Base-by-base conservation (phyloP, 805 yeast species). In the Lipomyces yamanashiensis region DNA sequence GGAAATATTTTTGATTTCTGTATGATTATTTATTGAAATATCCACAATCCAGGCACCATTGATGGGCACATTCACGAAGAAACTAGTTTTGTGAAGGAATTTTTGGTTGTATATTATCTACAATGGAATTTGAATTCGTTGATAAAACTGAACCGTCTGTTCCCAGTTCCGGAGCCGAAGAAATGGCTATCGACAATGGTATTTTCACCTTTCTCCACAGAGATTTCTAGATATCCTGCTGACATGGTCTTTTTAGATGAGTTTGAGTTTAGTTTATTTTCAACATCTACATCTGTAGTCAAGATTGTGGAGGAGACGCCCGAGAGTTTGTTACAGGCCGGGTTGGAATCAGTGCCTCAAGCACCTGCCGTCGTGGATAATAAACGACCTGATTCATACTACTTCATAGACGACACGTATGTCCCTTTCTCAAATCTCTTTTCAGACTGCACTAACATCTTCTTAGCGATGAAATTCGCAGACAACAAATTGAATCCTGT, bases 371-470 rank as follows among this genome's bases (percentile, higher is more conserved):
- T 45, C 21, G 68, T 62, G 40, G n/a, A 17, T 19, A 56, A 58
- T 36, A 58, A 58, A 41, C 66, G 68, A 17, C 68, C 68, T 12
- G 59, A 59, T 34, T 62, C 66, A 34, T 62, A 64, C 36, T 64
- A 64, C 49, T 41, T 62, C 34, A 59, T 47, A n/a, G 50, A 63
- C 21, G 43, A 56, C 40, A 21, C n/a, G 65, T 62, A 40, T 21
- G 62, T 37, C 10, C 41, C 33, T 9, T 34, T n/a, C 13, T 9
- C 33, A 33, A 37, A 15, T 3, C n/a, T 7, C 17, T 10, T 6
- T 8, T 13, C n/a, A 28, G n/a, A 6, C 13, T 7, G 8, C 8
- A 13, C 54, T 45, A 17, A 41, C 9, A 15, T 13, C 13, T 15
- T n/a, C 8, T 19, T 28, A 62, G 61, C 6, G 62, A 61, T 50